phyloP scores from a whole-genome alignment of 345 rosid genomes.

The Jatropha curcas region DNA sequence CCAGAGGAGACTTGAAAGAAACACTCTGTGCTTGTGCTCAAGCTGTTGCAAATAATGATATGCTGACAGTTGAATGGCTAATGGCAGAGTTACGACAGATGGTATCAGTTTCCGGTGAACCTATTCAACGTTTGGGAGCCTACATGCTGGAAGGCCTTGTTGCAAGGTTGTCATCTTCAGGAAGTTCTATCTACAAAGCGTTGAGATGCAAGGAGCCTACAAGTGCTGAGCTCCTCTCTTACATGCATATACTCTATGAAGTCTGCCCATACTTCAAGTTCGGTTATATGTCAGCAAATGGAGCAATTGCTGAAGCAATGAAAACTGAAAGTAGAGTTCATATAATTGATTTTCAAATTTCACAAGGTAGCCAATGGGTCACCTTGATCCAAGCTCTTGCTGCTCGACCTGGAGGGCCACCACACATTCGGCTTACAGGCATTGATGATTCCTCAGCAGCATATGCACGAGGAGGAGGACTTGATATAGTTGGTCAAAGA shows the following conservation, averaged over 20 bases:
- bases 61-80: slow-evolving; percentile 53
- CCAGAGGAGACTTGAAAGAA: slow-evolving; percentile 74
- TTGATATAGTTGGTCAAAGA: slow-evolving; percentile 74
- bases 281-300: slow-evolving; percentile 90
- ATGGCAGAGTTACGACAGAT: slow-evolving; percentile 57
- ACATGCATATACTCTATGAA: slow-evolving; percentile 86
- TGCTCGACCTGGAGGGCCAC: slow-evolving; percentile 85
- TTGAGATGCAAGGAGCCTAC: slow-evolving; percentile 87
- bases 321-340: slow-evolving; percentile 71
- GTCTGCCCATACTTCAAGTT: slow-evolving; percentile 96
- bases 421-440: slow-evolving; percentile 72
- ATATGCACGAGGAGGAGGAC: slow-evolving; percentile 84
- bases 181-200: slow-evolving; percentile 81
- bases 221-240: slow-evolving; percentile 71
- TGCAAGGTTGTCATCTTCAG: slow-evolving; percentile 74
- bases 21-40: slow-evolving; percentile 74
- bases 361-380: slow-evolving; percentile 91
- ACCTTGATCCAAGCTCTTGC: slow-evolving; percentile 92
- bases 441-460: slow-evolving; percentile 84
- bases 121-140: slow-evolving; percentile 83
- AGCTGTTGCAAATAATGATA: slow-evolving; percentile 60
- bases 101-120: slow-evolving; percentile 96
- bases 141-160: slow-evolving; percentile 90
- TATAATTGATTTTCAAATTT: slow-evolving; percentile 81
- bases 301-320: slow-evolving; percentile 94